phyloP scores from a whole-genome alignment of 805 yeast species.

The Hanseniaspora occidentalis region DNA sequence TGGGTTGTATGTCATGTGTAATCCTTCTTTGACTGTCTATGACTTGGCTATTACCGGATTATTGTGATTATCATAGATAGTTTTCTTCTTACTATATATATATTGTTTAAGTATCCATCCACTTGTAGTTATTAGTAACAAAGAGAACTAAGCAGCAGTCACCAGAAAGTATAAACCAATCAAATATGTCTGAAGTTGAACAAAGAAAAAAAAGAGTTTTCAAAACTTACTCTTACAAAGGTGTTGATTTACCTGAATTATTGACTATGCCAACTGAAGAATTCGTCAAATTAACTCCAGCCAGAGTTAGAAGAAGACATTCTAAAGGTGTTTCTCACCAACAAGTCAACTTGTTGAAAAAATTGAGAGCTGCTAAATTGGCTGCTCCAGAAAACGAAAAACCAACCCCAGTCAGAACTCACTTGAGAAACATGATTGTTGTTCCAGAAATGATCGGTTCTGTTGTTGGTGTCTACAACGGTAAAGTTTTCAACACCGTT shows the following conservation, averaged over 20 bases:
- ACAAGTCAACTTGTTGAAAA: slow-evolving; percentile 93
- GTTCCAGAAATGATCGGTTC: slow-evolving; percentile 99
- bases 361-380: slow-evolving; percentile 94
- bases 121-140: no score
- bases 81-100: no score
- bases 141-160: slow-evolving; percentile 1
- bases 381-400: slow-evolving; percentile 86
- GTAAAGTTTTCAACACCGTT: slow-evolving; percentile 98
- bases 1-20: no score
- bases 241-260: slow-evolving; percentile 92
- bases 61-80: no score
- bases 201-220: slow-evolving; percentile 78
- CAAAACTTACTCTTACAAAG: slow-evolving; percentile 97
- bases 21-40: no score
- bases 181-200: slow-evolving; percentile 21
- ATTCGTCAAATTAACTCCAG: slow-evolving; percentile 90
- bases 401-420: slow-evolving; percentile 97
- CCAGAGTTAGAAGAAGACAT: slow-evolving; percentile 99
- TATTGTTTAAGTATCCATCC: no score
- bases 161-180: slow-evolving; percentile 3
- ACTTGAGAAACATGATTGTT: slow-evolving; percentile 96
- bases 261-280: slow-evolving; percentile 92
- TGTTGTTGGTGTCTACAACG: slow-evolving; percentile 98
- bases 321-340: slow-evolving; percentile 92
- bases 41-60: no score